These are phyloP conservation scores for Bryum argenteum DNA, from an alignment of 225 moss, liverwort and hornwort genomes.

Conservation along the genomic window DNA sequence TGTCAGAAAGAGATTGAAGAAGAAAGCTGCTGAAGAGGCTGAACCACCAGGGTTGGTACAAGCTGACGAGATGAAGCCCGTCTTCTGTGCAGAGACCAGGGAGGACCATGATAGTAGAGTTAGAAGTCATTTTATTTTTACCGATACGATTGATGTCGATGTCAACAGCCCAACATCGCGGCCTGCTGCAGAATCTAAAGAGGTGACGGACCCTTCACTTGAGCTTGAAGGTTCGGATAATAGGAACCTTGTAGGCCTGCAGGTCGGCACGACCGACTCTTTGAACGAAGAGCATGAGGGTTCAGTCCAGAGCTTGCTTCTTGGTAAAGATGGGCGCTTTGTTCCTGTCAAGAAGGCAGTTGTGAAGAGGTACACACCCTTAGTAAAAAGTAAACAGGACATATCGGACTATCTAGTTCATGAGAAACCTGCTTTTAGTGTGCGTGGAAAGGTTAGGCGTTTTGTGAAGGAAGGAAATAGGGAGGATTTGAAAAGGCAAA, in stretches of 20 bases:
- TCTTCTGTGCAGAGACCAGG: constrained; percentile 7
- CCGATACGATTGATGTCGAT: constrained; percentile 19
- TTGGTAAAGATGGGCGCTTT: constrained; percentile 19
- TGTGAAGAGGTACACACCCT: constrained; percentile 37
- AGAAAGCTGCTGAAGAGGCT: constrained; percentile 23
- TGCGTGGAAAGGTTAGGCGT: constrained; percentile 32
- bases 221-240: constrained; percentile 14
- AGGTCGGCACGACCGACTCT: constrained; percentile 21
- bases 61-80: constrained; percentile 13
- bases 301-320: constrained; percentile 13
- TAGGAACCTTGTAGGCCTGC: constrained; percentile 7
- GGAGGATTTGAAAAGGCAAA: constrained; percentile 15
- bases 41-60: constrained; percentile 18
- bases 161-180: constrained; percentile 18
- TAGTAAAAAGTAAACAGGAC: not conserved
- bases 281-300: constrained; percentile 10
- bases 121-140: constrained; percentile 14
- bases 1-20: constrained; percentile 36
- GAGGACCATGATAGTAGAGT: constrained; percentile 19
- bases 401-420: constrained; percentile 2
- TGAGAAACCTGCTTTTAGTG: constrained; percentile 27
- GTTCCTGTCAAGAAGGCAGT: constrained; percentile 33
- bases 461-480: constrained; percentile 17
- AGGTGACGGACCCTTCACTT: constrained; percentile 12
- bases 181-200: constrained; percentile 14